Evolutionary conservation across 805 yeast species (phyloP), one percentile per base, ranked within the genome.

Genomic region (Candida methanosorbosa): DNA sequence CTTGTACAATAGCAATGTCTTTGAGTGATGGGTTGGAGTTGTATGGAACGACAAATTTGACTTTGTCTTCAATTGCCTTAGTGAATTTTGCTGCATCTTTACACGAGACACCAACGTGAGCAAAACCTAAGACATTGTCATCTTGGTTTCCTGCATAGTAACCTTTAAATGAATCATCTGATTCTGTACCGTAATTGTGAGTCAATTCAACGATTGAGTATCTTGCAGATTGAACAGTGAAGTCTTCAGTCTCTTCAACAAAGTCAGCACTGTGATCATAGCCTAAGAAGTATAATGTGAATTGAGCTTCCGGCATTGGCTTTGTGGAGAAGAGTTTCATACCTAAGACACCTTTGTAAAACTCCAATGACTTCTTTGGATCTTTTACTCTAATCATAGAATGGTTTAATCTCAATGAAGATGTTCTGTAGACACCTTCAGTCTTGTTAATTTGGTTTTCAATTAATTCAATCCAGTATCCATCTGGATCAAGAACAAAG

Each of bases 181-280:
- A 50, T 55, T 92, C 98, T 17, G 97, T 85, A 17, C 97, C 98
- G 80, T 86, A 90, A 64, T 92, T 92, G 63, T 86, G 90, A 31
- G 97, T 90, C 53, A 92, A 68, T 61, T 92, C 98, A 36, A 92
- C 57, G 11, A 92, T 60, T 16, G 90, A 79, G 54, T 84, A 86
- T 40, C 77, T 62, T 34, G 45, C 34, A 5, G 69, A 56, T 44
- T 65, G 70, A 3, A 48, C 45, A 3, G 36, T 43, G 23, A 37
- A 48, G 4, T 53, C 44, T 37, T 66, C 60, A 29, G 58, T 52
- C 29, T 68, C 66, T 37, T 70, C 78, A 45, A 62, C 52, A 48
- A 60, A 66, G 9, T 48, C 54, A 9, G 63, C 48, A 35, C 56
- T 61, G 43, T 71, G 70, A 23, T 70, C 72, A 58, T 78, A 90